Evolutionary conservation across 2,329 filamentous ascomycete species (phyloP).

Genomic region (Fusarium goolgardi): DNA sequence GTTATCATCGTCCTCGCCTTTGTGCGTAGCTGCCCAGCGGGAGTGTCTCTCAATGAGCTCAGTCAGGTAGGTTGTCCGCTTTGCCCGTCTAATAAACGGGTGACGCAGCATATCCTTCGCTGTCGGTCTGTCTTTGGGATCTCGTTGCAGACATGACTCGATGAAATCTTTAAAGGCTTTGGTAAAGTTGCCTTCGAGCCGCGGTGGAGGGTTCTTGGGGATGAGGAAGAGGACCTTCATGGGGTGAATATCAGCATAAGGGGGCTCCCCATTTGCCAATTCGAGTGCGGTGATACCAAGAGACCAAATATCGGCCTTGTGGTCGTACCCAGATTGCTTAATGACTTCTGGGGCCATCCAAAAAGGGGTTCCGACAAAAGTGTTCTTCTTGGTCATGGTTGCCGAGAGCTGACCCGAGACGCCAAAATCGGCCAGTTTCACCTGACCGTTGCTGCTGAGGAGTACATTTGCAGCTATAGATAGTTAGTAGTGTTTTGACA

Average conservation of each 20-base stretch:
- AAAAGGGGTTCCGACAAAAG: slow-evolving; percentile 96
- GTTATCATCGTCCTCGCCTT: slow-evolving; percentile 73
- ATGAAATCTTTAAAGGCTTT: slow-evolving; percentile 87
- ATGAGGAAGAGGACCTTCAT: slow-evolving; percentile 99
- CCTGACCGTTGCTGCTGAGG: slow-evolving; percentile 88
- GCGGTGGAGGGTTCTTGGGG: slow-evolving; percentile 90
- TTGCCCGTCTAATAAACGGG: slow-evolving; percentile 89
- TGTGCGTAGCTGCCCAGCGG: slow-evolving; percentile 86
- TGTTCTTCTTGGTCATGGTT: slow-evolving; percentile 99
- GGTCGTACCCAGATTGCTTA: slow-evolving; percentile 97
- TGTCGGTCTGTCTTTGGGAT: slow-evolving; percentile 87
- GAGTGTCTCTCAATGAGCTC: slow-evolving; percentile 93
- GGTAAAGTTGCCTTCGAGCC: slow-evolving; percentile 82
- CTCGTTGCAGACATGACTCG: slow-evolving; percentile 84
- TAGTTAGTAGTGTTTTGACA: neutral
- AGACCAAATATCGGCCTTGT: slow-evolving; percentile 98
- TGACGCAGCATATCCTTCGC: slow-evolving; percentile 90
- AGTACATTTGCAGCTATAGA: slow-evolving; percentile 87
- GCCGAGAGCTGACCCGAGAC: slow-evolving; percentile 96
- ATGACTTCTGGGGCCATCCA: slow-evolving; percentile 99
- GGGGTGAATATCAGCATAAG: slow-evolving; percentile 95
- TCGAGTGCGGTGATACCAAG: slow-evolving; percentile 94
- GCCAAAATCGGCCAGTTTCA: slow-evolving; percentile 97
- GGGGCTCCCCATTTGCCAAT: slow-evolving; percentile 89
- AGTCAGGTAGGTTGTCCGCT: slow-evolving; percentile 95